Conservation (phyloP, 176 grass and related monocot species). For the Themeda triandra region DNA sequence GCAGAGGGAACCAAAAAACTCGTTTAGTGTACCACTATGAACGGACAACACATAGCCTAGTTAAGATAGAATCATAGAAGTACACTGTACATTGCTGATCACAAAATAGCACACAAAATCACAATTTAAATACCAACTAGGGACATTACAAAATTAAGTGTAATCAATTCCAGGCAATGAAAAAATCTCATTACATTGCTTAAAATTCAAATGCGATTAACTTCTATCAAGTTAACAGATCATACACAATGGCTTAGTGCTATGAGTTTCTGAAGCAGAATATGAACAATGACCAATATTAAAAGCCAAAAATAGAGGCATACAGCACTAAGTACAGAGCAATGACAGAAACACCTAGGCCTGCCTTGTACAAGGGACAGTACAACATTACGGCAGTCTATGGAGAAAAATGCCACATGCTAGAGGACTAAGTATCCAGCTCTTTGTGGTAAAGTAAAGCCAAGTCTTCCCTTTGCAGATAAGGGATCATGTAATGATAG, state of each 20-base stretch:
- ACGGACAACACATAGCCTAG: neutral
- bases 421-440: neutral
- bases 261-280: neutral
- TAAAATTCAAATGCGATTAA: neutral
- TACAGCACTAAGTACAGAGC: neutral
- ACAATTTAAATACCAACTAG: neutral
- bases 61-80: neutral
- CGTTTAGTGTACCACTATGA: neutral
- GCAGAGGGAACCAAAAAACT: constrained; percentile 6
- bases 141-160: neutral
- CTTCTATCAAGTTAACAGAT: neutral
- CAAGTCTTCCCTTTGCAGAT: constrained; percentile 3
- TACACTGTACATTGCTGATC: neutral
- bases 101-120: neutral
- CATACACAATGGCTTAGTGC: neutral
- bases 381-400: neutral
- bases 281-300: neutral
- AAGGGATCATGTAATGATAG: constrained; percentile 5
- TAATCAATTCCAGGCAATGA: neutral
- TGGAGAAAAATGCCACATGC: neutral
- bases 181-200: neutral
- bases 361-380: neutral
- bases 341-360: neutral
- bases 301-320: neutral
- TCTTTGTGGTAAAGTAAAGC: constrained; percentile 37